phyloP scores from a whole-genome alignment of 2,329 filamentous ascomycete genomes.

The Fusarium nurragi region DNA sequence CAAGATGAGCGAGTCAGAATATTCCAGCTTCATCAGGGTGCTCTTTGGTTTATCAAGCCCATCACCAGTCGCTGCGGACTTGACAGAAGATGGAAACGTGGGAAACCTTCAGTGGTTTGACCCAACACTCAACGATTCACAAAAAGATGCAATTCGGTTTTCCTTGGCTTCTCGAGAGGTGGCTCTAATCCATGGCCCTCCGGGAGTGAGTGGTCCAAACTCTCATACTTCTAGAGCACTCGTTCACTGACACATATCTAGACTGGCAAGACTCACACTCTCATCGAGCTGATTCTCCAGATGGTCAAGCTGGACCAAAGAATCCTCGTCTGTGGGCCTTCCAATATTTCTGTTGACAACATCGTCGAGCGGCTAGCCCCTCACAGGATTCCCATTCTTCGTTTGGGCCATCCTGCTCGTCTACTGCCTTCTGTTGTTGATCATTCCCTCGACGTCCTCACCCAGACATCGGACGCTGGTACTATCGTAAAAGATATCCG shows the following conservation, averaged over 20 bases:
- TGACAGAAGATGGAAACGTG: constrained; percentile 54
- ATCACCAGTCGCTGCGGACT: constrained; percentile 56
- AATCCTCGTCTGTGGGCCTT: constrained; percentile 93
- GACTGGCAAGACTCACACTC: constrained; percentile 95
- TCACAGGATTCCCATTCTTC: constrained; percentile 85
- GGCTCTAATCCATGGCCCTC: constrained; percentile 91
- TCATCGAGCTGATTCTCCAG: constrained; percentile 96
- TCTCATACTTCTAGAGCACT: neutral
- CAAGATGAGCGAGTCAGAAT: constrained; percentile 66
- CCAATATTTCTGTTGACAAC: constrained; percentile 97
- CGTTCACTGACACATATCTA: constrained; percentile 43
- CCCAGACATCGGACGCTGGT: constrained; percentile 88
- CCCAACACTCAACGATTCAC: constrained; percentile 69
- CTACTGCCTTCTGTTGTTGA: constrained; percentile 87
- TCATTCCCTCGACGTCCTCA: constrained; percentile 91
- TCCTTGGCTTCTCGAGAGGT: constrained; percentile 84
- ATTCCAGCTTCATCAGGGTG: constrained; percentile 68
- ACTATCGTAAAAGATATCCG: constrained; percentile 90
- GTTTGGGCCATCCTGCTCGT: constrained; percentile 91
- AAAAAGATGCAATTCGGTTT: constrained; percentile 79
- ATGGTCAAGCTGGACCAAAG: constrained; percentile 77
- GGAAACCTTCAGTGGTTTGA: constrained; percentile 68
- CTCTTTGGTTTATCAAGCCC: constrained; percentile 69
- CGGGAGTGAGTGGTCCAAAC: constrained; percentile 66
- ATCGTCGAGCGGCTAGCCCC: constrained; percentile 91